phyloP scores from a whole-genome alignment of 2,329 filamentous ascomycete species.

The Aspergillus sp. region DNA sequence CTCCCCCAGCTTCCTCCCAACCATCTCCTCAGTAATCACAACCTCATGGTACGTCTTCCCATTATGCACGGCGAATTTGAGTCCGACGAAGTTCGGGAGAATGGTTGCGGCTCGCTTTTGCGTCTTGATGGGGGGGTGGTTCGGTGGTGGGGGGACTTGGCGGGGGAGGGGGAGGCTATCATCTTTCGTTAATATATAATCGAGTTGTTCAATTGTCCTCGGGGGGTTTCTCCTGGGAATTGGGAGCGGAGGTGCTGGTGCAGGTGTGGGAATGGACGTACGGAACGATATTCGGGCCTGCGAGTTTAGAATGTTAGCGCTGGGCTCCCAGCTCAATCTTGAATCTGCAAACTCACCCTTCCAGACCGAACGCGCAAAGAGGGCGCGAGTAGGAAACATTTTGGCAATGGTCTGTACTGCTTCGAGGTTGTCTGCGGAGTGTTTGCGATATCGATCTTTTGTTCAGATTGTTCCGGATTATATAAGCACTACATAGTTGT shows the following conservation, averaged over 20 bases:
- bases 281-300: conserved; percentile 65
- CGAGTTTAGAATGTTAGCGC: conserved; percentile 4
- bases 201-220: background rate
- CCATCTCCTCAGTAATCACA: conserved; percentile 88
- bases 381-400: conserved; percentile 64
- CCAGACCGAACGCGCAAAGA: conserved; percentile 75
- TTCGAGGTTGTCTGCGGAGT: conserved; percentile 3
- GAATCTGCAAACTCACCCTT: conserved; percentile 55
- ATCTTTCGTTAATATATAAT: background rate
- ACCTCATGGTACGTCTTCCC: conserved; percentile 81
- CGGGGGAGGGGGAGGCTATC: conserved; percentile 36
- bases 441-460: background rate
- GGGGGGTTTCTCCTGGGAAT: background rate
- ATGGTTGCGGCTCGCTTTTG: conserved; percentile 85
- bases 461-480: conserved; percentile 2
- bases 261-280: conserved; percentile 39
- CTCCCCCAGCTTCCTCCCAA: conserved; percentile 89
- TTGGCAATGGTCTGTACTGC: conserved; percentile 15
- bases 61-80: conserved; percentile 87
- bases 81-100: conserved; percentile 82
- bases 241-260: background rate
- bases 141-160: conserved; percentile 50
- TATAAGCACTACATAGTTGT: conserved; percentile 2
- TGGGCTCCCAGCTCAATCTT: background rate
- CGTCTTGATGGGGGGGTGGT: conserved; percentile 68